A percentile compares a stretch with the other conserved stretches of the same genome.
phyloP scores from a whole-genome alignment of 2,329 filamentous ascomycete genomes.

The Parastagonospora nodorum region DNA sequence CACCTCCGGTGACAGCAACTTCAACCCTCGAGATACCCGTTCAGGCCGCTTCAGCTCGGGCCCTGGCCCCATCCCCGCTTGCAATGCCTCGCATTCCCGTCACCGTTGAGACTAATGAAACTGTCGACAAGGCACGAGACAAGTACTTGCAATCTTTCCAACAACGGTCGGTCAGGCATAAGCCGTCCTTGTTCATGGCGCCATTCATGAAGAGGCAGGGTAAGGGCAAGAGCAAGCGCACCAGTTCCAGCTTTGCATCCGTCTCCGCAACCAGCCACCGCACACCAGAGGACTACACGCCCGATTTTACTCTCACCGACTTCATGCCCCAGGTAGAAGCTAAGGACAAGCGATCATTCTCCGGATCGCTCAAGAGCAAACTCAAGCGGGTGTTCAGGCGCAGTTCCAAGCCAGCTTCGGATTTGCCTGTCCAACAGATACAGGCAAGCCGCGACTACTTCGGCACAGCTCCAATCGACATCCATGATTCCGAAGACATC shows the following conservation, averaged over 20 bases:
- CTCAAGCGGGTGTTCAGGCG: slow-evolving; percentile 63
- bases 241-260: slow-evolving; percentile 17
- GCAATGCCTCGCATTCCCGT: slow-evolving; percentile 31
- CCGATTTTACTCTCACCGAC: slow-evolving; percentile 20
- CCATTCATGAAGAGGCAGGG: slow-evolving; percentile 52
- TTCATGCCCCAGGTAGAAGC: slow-evolving; percentile 49
- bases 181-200: slow-evolving; percentile 51
- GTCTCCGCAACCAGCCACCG: slow-evolving; percentile 14
- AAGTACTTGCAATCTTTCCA: slow-evolving; percentile 49
- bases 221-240: slow-evolving; percentile 23
- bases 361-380: slow-evolving; percentile 64
- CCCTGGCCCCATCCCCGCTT: slow-evolving; percentile 23
- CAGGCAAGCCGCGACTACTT: slow-evolving; percentile 51
- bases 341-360: slow-evolving; percentile 65
- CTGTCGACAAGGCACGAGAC: slow-evolving; percentile 45
- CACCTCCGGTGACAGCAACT: slow-evolving; percentile 13
- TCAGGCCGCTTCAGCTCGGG: slow-evolving; percentile 6
- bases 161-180: slow-evolving; percentile 47
- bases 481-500: slow-evolving; percentile 30
- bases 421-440: slow-evolving; percentile 60
- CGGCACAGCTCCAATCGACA: slow-evolving; percentile 20
- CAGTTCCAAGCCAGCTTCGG: slow-evolving; percentile 31
- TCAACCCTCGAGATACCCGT: slow-evolving; percentile 5
- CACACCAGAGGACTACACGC: slow-evolving; percentile 10
- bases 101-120: slow-evolving; percentile 28